Base-by-base conservation (phyloP, 2,329 filamentous ascomycete species). In the Didymosphaeria variabile region DNA sequence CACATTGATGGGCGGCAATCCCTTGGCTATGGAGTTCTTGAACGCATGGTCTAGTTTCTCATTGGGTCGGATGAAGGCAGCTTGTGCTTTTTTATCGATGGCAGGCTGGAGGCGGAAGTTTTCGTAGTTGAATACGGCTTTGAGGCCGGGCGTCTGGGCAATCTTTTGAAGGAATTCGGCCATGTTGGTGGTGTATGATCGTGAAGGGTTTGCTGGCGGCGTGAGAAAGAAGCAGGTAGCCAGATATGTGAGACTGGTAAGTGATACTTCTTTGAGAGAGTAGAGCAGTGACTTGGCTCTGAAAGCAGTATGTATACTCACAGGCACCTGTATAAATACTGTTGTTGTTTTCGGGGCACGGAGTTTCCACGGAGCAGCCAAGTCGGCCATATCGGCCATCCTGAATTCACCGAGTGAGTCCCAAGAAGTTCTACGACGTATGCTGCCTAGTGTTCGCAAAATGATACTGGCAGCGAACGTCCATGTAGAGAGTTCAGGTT, bases 81-180 rank as follows among this genome's bases (percentile, higher is more conserved):
- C 17, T 19, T 53, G 17, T 3, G 51, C 46, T 56, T 60, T 67
- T 47, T 67, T 63, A 23, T 73, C 58, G 17, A 75, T 59, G 51
- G 67, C 62, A 2, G 65, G 57, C 7, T 54, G 53, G 19, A 58
- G 32, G n/a, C 54, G 58, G 54, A 63, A 60, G 36, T 63, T 63
- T n/a, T 63, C 61, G 29, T 54, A 59, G 50, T 45, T 70, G 47
- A 77, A 74, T 68, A 76, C 66, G 13, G 69, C 75, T 54, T 29
- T 36, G 26, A 55, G 36, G 34, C 19, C 23, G 19, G 21, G 52
- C 32, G 17, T 21, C 7, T 44, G 17, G 17, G n/a, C 8, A 31
- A 50, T 34, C 46, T 50, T 50, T 50, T 34, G 26, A 21, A 34
- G 2, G n/a, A 50, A 50, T 10, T 50, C n/a, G 49, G 49, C 49